Conservation (phyloP, 2,329 filamentous ascomycete species). For the Ceratocystis smalleyi region DNA sequence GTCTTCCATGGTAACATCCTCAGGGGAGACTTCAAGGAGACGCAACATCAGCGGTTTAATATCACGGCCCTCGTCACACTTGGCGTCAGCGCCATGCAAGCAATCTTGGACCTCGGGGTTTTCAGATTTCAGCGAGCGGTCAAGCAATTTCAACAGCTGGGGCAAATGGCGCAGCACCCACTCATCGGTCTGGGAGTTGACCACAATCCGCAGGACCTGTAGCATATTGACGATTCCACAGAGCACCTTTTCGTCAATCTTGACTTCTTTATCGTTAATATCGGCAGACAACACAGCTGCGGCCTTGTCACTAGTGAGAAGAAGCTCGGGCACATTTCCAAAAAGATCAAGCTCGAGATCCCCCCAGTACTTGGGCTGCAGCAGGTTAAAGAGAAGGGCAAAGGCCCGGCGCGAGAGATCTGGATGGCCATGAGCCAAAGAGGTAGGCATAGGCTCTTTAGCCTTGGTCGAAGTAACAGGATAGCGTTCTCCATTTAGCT, state of each 20-base stretch:
- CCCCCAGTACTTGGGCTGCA: constrained; percentile 79
- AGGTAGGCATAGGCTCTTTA: constrained; percentile 34
- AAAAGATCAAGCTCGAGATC: constrained; percentile 87
- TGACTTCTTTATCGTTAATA: constrained; percentile 46
- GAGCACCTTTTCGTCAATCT: constrained; percentile 52
- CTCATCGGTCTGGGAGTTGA: constrained; percentile 75
- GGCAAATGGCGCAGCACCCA: constrained; percentile 73
- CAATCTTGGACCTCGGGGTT: constrained; percentile 89
- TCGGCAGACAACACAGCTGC: constrained; percentile 42
- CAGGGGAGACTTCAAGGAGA: constrained; percentile 76
- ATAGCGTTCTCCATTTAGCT: constrained; percentile 64
- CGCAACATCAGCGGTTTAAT: constrained; percentile 63
- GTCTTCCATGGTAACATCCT: constrained; percentile 54
- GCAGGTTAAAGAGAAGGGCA: constrained; percentile 62
- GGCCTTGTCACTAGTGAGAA: constrained; percentile 69
- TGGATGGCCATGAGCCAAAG: constrained; percentile 24
- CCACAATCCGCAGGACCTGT: constrained; percentile 76
- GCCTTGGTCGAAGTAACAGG: constrained; percentile 56
- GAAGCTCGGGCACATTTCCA: constrained; percentile 65
- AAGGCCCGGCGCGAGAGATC: constrained; percentile 54
- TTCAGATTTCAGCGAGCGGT: constrained; percentile 77
- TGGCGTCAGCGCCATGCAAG: constrained; percentile 57
- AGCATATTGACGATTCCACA: constrained; percentile 62
- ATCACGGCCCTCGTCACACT: constrained; percentile 52
- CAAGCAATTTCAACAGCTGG: constrained; percentile 69